Evolutionary conservation across 148 eudicot genomes (phyloP).

Genomic region (Camellia japonica): DNA sequence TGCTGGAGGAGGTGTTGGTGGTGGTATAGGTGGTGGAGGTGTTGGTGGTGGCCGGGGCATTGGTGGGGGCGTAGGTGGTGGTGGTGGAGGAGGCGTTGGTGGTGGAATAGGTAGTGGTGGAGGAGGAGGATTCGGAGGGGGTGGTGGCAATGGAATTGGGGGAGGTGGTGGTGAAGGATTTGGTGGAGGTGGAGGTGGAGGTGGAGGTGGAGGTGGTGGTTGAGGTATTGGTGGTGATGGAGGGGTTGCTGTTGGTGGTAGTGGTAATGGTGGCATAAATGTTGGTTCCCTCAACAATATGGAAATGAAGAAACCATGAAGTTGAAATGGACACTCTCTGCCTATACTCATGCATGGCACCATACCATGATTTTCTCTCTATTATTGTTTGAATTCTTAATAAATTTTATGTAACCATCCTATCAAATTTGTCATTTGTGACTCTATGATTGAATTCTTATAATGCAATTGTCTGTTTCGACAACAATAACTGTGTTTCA

Average conservation of each 20-base stretch:
- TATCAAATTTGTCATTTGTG: background rate
- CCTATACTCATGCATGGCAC: background rate
- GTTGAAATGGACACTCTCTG: background rate
- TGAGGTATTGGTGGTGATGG: conserved; percentile 17
- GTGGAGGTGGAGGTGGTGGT: conserved; percentile 12
- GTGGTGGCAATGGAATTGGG: background rate
- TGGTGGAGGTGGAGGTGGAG: conserved; percentile 11
- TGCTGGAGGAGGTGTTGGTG: background rate
- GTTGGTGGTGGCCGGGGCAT: no score
- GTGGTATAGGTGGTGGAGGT: no score
- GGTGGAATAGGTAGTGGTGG: conserved; percentile 11
- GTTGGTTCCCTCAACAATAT: background rate
- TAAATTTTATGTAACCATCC: background rate
- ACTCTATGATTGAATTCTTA: background rate
- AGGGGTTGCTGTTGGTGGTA: conserved; percentile 7
- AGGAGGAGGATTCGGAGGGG: conserved; percentile 1
- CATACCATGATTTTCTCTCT: background rate
- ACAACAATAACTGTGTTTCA: background rate
- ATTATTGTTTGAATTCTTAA: background rate
- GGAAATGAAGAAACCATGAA: conserved; percentile 10
- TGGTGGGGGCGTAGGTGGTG: background rate
- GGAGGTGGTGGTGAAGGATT: conserved; percentile 1
- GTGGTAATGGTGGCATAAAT: background rate
- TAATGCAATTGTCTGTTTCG: background rate
- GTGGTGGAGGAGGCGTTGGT: conserved; percentile 19